phyloP scores from a whole-genome alignment of 495 filamentous ascomycete genomes.

The Hypoxylon subgilvum region DNA sequence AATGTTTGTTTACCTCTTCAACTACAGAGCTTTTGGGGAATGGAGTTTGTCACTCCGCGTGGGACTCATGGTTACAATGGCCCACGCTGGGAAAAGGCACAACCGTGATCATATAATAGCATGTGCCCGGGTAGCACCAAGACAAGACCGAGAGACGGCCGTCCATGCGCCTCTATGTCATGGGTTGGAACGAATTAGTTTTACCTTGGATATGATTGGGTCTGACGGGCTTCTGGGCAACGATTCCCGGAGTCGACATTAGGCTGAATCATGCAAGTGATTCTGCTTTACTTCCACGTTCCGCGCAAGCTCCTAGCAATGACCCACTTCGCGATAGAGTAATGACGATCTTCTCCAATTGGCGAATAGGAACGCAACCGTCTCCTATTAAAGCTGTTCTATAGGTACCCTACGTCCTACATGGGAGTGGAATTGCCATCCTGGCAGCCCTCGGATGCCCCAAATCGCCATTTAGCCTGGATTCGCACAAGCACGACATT shows the following conservation, averaged over 20 bases:
- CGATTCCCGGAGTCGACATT: slow-evolving; percentile 29
- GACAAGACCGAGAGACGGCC: slow-evolving; percentile 16
- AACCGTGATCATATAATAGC: slow-evolving; percentile 20
- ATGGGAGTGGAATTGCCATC: slow-evolving; percentile 14
- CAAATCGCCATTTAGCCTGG: slow-evolving; percentile 30
- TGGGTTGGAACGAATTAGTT: slow-evolving; percentile 27
- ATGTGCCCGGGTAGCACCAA: slow-evolving; percentile 25
- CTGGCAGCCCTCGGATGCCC: slow-evolving; percentile 14
- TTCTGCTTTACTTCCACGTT: slow-evolving; percentile 21
- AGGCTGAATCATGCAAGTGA: slow-evolving; percentile 26
- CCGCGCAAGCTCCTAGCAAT: slow-evolving; percentile 29
- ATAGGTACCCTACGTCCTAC: slow-evolving; percentile 4
- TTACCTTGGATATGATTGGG: slow-evolving; percentile 29
- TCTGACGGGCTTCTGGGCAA: slow-evolving; percentile 22
- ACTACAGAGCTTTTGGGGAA: slow-evolving; percentile 24
- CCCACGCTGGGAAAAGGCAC: slow-evolving; percentile 23
- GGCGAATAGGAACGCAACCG: slow-evolving; percentile 7
- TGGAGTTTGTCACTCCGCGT: slow-evolving; percentile 35
- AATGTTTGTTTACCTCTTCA: neutral
- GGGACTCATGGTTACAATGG: slow-evolving; percentile 10
- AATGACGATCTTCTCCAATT: slow-evolving; percentile 13
- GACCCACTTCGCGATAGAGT: neutral
- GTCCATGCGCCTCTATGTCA: slow-evolving; percentile 21
- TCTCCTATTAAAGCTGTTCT: slow-evolving; percentile 6
- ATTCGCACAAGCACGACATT: neutral